Base-by-base conservation (phyloP, 2,329 filamentous ascomycete species). In the Xylaria sp. region DNA sequence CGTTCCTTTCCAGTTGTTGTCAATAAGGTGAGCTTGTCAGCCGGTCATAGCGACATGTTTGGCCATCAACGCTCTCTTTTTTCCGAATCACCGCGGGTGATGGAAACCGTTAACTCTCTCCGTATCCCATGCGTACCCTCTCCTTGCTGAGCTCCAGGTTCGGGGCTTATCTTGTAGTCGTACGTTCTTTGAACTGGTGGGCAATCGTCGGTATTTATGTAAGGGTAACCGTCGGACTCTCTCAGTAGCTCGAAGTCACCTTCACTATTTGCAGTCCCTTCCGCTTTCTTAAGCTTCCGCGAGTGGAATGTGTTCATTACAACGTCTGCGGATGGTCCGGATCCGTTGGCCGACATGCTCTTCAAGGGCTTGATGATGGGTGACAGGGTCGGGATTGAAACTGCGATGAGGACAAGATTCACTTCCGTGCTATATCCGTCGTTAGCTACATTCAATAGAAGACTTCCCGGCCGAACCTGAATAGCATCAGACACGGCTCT, bases 251-350 rank as follows among this genome's bases (percentile, higher is more conserved):
- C 40, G 52, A 55, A 55, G 37, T 46, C 40, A 15, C 52, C 52
- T 9, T 55, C 52, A 19, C 3, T 55, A 19, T 8, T 37, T 13
- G 15, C 4, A 23, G 29, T 21, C 5, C 27, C 40, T 2, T 55
- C 27, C 1, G 9, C n/a, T 6, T 55, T 55, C 52, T 55, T 55
- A 7, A 40, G n/a, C 52, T 55, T 55, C 3, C 31, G 38, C 13
- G 52, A 55, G 13, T 43, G 15, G 52, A 55, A 55, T 21, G 52
- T 44, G 21, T 54, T 54, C 35, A 54, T 44, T 27, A 55, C 40
- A 8, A 29, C 41, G 15, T 19, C 31, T 11, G 21, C 52, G 19
- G 40, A 44, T 13, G 29, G 52, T 4, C 31, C 41, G 40, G 52
- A 55, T n/a, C 40, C 5, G 23, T 15, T 25, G 8, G 25, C 15